These are phyloP conservation scores for Pulveroboletus sp. DNA, from an alignment of 768 basidiomycete species.

Conservation along the genomic window DNA sequence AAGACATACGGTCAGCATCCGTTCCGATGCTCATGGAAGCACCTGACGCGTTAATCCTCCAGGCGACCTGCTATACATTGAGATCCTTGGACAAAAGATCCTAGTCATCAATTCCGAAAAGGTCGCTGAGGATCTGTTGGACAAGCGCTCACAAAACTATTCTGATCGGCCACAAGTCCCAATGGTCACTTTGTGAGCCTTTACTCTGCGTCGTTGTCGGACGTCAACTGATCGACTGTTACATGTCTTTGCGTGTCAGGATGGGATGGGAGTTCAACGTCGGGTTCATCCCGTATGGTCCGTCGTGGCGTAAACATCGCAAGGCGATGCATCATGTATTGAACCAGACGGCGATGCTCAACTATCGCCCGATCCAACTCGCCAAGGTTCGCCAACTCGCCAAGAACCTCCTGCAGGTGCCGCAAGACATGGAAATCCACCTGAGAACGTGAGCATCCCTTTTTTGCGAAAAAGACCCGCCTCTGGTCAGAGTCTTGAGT, in stretches of 20 bases:
- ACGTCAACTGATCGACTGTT: neutral
- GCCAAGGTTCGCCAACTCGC: slow-evolving; percentile 32
- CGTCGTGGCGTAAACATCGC: slow-evolving; percentile 37
- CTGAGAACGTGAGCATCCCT: slow-evolving; percentile 13
- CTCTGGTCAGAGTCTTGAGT: too few species aligned
- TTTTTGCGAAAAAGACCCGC: too few species aligned
- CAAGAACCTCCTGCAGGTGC: slow-evolving; percentile 24
- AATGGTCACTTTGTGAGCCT: slow-evolving; percentile 20
- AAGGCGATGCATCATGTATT: slow-evolving; percentile 37
- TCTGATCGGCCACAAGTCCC: slow-evolving; percentile 26
- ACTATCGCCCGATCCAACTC: slow-evolving; percentile 32
- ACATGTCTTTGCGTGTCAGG: neutral
- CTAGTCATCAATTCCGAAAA: slow-evolving; percentile 24
- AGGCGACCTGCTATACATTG: slow-evolving; percentile 28
- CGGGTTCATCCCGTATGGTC: slow-evolving; percentile 34
- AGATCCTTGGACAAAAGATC: slow-evolving; percentile 23
- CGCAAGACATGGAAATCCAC: slow-evolving; percentile 27
- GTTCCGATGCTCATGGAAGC: neutral
- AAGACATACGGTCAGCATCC: slow-evolving; percentile 39
- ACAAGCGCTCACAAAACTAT: slow-evolving; percentile 27
- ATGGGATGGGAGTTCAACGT: slow-evolving; percentile 41
- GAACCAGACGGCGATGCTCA: slow-evolving; percentile 26
- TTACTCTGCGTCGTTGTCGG: too few species aligned
- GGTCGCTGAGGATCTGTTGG: slow-evolving; percentile 25
- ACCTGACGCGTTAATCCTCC: neutral